phyloP scores from a whole-genome alignment of 805 yeast species.

The Wickerhamiella lipophila region DNA sequence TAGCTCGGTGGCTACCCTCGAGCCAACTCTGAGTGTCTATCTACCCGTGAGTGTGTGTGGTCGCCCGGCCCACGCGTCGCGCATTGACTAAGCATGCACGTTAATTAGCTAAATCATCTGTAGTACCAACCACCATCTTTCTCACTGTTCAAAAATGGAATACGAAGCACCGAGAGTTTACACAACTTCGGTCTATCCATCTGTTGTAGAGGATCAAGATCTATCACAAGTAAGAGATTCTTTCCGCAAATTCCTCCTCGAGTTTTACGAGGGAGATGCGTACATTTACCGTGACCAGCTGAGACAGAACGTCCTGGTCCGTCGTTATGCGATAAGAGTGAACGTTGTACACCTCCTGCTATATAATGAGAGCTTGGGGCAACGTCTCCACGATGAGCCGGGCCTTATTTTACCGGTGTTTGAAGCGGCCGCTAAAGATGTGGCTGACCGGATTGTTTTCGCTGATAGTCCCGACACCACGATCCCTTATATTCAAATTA shows the following conservation, averaged over 20 bases:
- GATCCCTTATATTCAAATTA: constrained; percentile 76
- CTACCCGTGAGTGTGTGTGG: no score
- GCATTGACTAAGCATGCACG: constrained; percentile 8
- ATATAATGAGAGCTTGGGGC: constrained; percentile 80
- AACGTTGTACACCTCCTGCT: constrained; percentile 75
- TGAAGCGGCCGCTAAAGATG: constrained; percentile 46
- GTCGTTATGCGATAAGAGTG: constrained; percentile 58
- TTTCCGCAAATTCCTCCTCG: constrained; percentile 69
- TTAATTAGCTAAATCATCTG: constrained; percentile 11
- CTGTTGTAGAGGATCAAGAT: constrained; percentile 36
- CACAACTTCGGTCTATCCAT: constrained; percentile 73
- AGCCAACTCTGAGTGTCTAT: no score
- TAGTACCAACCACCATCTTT: constrained; percentile 13
- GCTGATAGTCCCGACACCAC: constrained; percentile 13
- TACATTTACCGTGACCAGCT: constrained; percentile 80
- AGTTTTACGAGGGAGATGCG: constrained; percentile 69
- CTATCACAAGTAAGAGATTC: constrained; percentile 26
- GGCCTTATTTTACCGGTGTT: constrained; percentile 75
- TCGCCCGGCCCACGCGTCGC: neutral
- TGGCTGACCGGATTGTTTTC: constrained; percentile 53
- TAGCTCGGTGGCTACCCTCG: no score
- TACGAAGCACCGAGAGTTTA: constrained; percentile 30
- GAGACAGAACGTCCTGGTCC: constrained; percentile 70
- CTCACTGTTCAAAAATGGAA: constrained; percentile 25
- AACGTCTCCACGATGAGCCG: constrained; percentile 74